Percentiles rank a stretch among this genome's conserved stretches.
These are phyloP conservation scores for Agapanthus africanus DNA, from an alignment of 106 monocot species.

Conservation along the genomic window DNA sequence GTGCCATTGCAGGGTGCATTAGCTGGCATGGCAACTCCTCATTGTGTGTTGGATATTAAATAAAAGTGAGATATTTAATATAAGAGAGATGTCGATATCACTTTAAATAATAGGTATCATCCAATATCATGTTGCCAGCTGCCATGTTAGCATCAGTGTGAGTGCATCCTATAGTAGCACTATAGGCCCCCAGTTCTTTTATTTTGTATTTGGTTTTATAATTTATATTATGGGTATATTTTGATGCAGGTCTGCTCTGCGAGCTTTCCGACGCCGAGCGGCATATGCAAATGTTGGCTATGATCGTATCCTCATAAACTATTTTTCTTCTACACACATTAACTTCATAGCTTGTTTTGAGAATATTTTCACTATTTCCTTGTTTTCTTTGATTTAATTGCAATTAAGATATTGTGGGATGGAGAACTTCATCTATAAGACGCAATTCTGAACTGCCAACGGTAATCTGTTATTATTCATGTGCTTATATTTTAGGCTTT, in stretches of 20 bases:
- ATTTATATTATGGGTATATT: neutral
- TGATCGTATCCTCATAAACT: conserved; percentile 72
- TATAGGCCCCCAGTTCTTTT: neutral
- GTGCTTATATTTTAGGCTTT: neutral
- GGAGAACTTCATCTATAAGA: conserved; percentile 59
- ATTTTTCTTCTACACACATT: no score
- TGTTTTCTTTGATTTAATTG: conserved; percentile 9
- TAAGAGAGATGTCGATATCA: no score
- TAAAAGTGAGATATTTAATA: no score
- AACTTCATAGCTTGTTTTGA: neutral
- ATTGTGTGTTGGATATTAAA: no score
- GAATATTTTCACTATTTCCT: neutral
- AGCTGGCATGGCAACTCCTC: no score
- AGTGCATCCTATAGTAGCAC: no score
- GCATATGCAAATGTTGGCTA: conserved; percentile 83
- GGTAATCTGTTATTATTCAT: conserved; percentile 15
- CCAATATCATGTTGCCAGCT: no score
- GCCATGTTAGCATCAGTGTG: no score
- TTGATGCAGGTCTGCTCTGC: conserved; percentile 61
- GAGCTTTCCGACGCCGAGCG: conserved; percentile 57
- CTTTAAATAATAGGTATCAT: no score
- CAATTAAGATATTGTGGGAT: conserved; percentile 43
- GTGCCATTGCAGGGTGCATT: no score
- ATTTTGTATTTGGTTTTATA: neutral
- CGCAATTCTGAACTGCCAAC: conserved; percentile 41